Evolutionary conservation across 73 alveolate genomes (phyloP).

Genomic region (Paramecium biaurelia): DNA sequence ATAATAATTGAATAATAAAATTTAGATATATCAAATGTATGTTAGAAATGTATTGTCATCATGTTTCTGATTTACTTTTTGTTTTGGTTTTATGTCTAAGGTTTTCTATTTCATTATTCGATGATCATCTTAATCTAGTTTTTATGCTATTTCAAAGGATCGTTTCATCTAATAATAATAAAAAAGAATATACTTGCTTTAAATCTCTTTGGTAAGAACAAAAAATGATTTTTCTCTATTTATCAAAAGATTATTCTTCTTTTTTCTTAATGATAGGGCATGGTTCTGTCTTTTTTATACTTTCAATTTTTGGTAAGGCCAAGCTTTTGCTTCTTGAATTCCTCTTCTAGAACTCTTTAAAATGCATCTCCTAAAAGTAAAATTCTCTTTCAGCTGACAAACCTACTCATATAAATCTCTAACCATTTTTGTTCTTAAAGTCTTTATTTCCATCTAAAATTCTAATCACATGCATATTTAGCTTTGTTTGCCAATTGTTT

Average conservation of each 20-base stretch:
- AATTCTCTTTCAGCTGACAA: conserved; percentile 41
- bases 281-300: background rate
- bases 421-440: conserved; percentile 21
- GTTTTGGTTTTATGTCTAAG: background rate
- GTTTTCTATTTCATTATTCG: conserved; percentile 26
- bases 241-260: background rate
- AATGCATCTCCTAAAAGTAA: background rate
- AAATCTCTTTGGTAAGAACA: conserved; percentile 16
- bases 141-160: conserved; percentile 23
- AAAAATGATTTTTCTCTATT: background rate
- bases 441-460: conserved; percentile 33
- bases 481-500: background rate
- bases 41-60: background rate
- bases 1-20: background rate
- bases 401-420: background rate
- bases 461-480: conserved; percentile 31
- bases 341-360: background rate
- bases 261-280: background rate
- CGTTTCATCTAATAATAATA: background rate
- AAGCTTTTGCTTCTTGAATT: background rate
- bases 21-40: background rate
- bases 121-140: conserved; percentile 4
- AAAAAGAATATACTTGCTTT: background rate
- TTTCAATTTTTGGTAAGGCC: background rate
- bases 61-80: background rate